Evolutionary conservation across 768 basidiomycete genomes (phyloP), one percentile per base, ranked within the genome.

Genomic region (Lentinula guzmanii): DNA sequence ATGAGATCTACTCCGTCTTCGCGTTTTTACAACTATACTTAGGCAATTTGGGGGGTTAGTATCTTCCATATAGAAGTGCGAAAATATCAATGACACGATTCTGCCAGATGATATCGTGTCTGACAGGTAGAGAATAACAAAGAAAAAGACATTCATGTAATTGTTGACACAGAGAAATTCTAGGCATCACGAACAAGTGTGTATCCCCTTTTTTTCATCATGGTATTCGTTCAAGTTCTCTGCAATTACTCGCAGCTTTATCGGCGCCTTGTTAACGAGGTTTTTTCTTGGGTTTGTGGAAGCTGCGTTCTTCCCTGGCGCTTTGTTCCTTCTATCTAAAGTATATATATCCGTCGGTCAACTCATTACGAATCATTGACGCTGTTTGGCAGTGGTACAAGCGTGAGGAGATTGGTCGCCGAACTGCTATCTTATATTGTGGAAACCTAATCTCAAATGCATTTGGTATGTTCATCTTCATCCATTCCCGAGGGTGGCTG

Each of bases 371-470:
- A 16, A 24, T 39, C 9, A 16, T 31, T 33, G 35, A 33, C 13
- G 28, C 3, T 15, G 34, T 24, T 15, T 5, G 24, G 4, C 61
- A 64, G 53, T 79, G 79, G 80, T 82, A 80, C 68, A 77, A 70
- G 46, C 70, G 71, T 51, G 67, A 74, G 39, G 81, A 82, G 65
- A 73, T 82, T 39, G 80, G 76, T 41, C 62, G 55, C 15, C 37
- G 79, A 16, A 75, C 74, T 10, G 77, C 79, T 41, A 72, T 80
- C 56, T 67, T 82, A 34, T 81, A 77, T 65, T 82, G 79, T 64
- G 81, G 82, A 39, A 81, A 79, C 58, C 70, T 83, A 35, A 77
- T 82, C 61, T 77, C 76, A 15, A 85, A 85, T 71, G 84, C 83
- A 10, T 84, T 85, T 63, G 83, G 82, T 62, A 28, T 41, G 55